phyloP scores from a whole-genome alignment of 1,139 yeast species.

The Blastobotrys proliferans region DNA sequence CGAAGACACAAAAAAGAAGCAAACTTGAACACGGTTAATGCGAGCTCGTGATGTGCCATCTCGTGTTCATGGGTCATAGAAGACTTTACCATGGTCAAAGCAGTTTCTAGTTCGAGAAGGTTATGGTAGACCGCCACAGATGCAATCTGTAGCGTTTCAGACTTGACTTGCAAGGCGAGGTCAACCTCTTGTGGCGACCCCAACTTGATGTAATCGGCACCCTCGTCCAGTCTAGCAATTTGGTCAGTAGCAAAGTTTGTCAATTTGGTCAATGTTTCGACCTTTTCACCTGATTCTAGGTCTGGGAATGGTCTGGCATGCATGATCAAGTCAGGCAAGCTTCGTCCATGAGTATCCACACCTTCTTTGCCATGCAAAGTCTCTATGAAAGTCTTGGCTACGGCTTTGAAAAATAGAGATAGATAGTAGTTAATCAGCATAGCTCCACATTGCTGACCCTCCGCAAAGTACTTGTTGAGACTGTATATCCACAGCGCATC shows the following conservation, averaged over 20 bases:
- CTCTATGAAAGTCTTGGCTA: slow-evolving; percentile 21
- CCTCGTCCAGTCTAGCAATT: slow-evolving; percentile 40
- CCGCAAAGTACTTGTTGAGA: slow-evolving; percentile 20
- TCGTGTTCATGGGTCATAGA: slow-evolving; percentile 34
- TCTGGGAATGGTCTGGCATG: slow-evolving; percentile 12
- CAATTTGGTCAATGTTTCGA: slow-evolving; percentile 28
- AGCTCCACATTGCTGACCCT: slow-evolving; percentile 29
- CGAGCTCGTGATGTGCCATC: slow-evolving; percentile 35
- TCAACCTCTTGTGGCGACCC: slow-evolving; percentile 41
- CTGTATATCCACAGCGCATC: slow-evolving; percentile 23
- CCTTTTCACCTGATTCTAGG: slow-evolving; percentile 8
- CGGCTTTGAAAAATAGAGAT: slow-evolving; percentile 25
- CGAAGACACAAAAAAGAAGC: slow-evolving; percentile 54
- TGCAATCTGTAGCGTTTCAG: slow-evolving; percentile 42
- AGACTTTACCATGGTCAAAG: slow-evolving; percentile 35
- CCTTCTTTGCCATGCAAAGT: slow-evolving; percentile 13
- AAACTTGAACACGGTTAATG: slow-evolving; percentile 48
- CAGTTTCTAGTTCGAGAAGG: slow-evolving; percentile 31
- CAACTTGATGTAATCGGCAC: slow-evolving; percentile 41
- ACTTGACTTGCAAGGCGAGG: slow-evolving; percentile 41
- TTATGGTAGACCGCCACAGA: slow-evolving; percentile 38
- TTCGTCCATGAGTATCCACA: neutral
- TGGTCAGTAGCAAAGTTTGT: slow-evolving; percentile 33
- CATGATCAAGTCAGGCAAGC: slow-evolving; percentile 18
- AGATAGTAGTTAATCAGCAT: slow-evolving; percentile 27